Conservation (phyloP, 345 rosid genomes). For the Trapa incisa region DNA sequence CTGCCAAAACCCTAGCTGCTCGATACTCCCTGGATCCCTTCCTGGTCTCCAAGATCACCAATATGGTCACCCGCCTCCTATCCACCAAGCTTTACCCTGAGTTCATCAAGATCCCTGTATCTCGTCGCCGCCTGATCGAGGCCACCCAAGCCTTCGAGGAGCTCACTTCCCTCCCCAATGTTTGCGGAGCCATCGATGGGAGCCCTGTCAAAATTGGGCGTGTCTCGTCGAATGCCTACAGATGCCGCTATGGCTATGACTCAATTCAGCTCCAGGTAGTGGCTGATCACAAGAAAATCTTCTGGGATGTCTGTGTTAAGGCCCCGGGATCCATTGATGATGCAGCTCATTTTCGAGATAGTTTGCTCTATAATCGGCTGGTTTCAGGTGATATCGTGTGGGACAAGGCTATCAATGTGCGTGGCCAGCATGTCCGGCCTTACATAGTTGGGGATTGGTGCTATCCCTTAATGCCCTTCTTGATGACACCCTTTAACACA, state of each 20-base stretch:
- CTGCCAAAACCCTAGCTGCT: slow-evolving; percentile 59
- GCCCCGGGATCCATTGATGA: slow-evolving; percentile 84
- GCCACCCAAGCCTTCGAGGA: slow-evolving; percentile 88
- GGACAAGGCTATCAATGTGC: slow-evolving; percentile 65
- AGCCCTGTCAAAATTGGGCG: slow-evolving; percentile 55
- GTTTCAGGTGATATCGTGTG: slow-evolving; percentile 80
- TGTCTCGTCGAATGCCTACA: slow-evolving; percentile 31
- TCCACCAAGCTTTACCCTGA: slow-evolving; percentile 91
- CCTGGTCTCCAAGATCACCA: slow-evolving; percentile 82
- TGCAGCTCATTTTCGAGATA: slow-evolving; percentile 74
- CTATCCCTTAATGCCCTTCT: slow-evolving; percentile 62
- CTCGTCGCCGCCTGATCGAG: slow-evolving; percentile 70
- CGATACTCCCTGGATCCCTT: slow-evolving; percentile 79
- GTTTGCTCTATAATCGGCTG: slow-evolving; percentile 71
- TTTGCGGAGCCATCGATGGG: slow-evolving; percentile 85
- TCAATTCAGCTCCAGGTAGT: slow-evolving; percentile 82
- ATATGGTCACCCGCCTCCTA: slow-evolving; percentile 82
- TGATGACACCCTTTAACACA: slow-evolving; percentile 88
- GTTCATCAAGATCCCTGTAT: slow-evolving; percentile 77
- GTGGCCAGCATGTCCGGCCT: slow-evolving; percentile 85
- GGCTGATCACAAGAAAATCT: slow-evolving; percentile 81
- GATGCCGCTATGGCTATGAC: slow-evolving; percentile 55
- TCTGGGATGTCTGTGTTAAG: slow-evolving; percentile 94
- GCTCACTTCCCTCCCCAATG: slow-evolving; percentile 75
- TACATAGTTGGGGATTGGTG: slow-evolving; percentile 97